Evolutionary conservation across 352 stramenopile genomes (phyloP).

Genomic region (Discostella stelligera): DNA sequence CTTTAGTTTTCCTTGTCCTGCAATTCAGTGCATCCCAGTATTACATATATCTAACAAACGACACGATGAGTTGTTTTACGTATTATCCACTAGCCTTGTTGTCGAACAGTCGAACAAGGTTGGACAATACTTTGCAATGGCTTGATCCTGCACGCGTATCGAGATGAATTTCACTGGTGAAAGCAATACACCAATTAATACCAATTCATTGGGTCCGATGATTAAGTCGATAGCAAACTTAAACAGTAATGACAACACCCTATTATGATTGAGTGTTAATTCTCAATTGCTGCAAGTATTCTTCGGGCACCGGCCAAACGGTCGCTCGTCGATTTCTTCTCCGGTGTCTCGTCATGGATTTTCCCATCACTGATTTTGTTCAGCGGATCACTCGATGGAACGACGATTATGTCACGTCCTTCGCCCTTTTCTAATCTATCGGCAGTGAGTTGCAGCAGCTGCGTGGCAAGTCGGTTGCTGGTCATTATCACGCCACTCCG

Average conservation of each 20-base stretch:
- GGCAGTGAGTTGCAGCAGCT: conserved; percentile 73
- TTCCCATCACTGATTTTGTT: conserved; percentile 28
- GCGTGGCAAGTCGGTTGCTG: conserved; percentile 61
- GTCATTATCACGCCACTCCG: conserved; percentile 66
- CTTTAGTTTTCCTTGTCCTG: no score
- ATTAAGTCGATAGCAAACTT: neutral
- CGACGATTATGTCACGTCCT: conserved; percentile 57
- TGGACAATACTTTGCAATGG: no score
- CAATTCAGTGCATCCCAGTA: no score
- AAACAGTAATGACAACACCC: neutral
- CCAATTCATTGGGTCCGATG: neutral
- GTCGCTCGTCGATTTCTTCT: conserved; percentile 42
- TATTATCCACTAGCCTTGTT: no score
- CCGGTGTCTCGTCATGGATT: conserved; percentile 30
- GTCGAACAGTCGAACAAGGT: no score
- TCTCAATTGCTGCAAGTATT: conserved; percentile 44
- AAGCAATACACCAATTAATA: no score
- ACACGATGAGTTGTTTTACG: no score
- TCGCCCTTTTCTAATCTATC: conserved; percentile 65
- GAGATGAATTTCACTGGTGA: no score
- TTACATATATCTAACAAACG: no score
- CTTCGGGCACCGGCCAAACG: conserved; percentile 35
- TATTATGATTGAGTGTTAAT: neutral
- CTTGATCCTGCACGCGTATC: no score
- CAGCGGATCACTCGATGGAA: conserved; percentile 16